Percentiles rank a stretch among this genome's conserved stretches.
Conservation (phyloP, 2,329 filamentous ascomycete genomes). For the Pestalotiopsis sp. region DNA sequence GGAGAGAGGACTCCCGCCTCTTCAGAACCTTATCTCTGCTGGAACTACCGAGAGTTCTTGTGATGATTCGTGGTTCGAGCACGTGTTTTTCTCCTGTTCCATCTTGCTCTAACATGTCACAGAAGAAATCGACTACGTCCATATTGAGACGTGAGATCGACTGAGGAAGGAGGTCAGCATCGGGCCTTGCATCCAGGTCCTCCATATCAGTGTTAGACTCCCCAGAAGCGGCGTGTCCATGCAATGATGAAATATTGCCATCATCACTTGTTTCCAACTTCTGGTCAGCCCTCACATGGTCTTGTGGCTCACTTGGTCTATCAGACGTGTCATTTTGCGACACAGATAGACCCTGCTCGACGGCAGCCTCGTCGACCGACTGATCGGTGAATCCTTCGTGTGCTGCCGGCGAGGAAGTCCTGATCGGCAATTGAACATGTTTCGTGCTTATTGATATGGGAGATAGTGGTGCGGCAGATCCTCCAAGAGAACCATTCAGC, state of each 20-base stretch:
- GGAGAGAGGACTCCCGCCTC: conserved; percentile 22
- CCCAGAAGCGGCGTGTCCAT: conserved; percentile 21
- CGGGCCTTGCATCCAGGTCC: conserved; percentile 21
- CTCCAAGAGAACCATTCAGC: conserved; percentile 22
- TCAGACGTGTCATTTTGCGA: background rate
- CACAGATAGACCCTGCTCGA: background rate
- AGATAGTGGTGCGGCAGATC: conserved; percentile 12
- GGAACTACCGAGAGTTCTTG: conserved; percentile 28
- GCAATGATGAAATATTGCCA: conserved; percentile 22
- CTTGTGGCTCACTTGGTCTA: background rate
- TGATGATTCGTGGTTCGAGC: conserved; percentile 42
- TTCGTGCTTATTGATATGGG: background rate
- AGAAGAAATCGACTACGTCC: conserved; percentile 62
- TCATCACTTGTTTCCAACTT: background rate
- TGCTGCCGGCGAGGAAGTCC: background rate
- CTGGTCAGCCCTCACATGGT: background rate
- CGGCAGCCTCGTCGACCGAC: background rate
- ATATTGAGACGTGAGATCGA: conserved; percentile 56
- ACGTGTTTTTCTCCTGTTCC: conserved; percentile 52
- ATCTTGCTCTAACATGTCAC: conserved; percentile 61
- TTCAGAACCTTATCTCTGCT: conserved; percentile 30
- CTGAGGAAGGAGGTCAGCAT: conserved; percentile 52
- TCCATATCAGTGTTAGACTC: conserved; percentile 25
- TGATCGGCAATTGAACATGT: background rate
- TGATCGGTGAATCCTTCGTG: background rate